Base-by-base conservation (phyloP, 2,329 filamentous ascomycete species). In the Aspergillus ochraceus region DNA sequence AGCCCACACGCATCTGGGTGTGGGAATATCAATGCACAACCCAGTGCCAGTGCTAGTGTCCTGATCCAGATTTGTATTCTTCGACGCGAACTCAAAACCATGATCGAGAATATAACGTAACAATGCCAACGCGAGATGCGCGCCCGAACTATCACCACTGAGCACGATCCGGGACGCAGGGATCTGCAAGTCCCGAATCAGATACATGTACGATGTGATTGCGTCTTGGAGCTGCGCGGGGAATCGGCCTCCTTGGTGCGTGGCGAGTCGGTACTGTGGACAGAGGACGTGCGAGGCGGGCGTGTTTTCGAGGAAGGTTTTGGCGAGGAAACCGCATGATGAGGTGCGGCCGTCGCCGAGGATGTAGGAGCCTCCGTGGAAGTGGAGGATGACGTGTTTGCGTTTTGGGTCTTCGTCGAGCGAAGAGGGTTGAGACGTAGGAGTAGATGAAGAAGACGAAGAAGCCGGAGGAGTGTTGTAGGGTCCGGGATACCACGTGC, bases 141-240 rank as follows among this genome's bases (percentile, higher is more conserved):
- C 59, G 12, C 67, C 66, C 24, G 66, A 61, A n/a, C 62, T 65
- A 50, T 69, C 67, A 51, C 67, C 66, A 6, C 57, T 61, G 20
- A 69, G 39, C 4, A 68, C 42, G 26, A 69, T 68, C 6, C 62
- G 67, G 10, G 52, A 60, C 5, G 67, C 61, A 2, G 64, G 62
- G 51, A 68, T 68, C 20, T 58, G 52, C 2, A 66, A n/a, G 2
- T 61, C 59, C 24, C 62, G 55, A 19, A 68, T 46, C 20, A 69
- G 62, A 24, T 68, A 67, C 29, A 61, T 19, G 45, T 69, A 69
- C 9, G 66, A 61, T 1, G 67, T 63, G 26, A 69, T 54, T n/a
- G 66, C 65, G 24, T 69, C 67, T 64, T 68, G 67, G 39, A 69
- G 60, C 11, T 65, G 63, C 9, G 58, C 67, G 1, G 67, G 66